Base-by-base conservation (phyloP, 306 rosid genomes). In the Corylus americana region DNA sequence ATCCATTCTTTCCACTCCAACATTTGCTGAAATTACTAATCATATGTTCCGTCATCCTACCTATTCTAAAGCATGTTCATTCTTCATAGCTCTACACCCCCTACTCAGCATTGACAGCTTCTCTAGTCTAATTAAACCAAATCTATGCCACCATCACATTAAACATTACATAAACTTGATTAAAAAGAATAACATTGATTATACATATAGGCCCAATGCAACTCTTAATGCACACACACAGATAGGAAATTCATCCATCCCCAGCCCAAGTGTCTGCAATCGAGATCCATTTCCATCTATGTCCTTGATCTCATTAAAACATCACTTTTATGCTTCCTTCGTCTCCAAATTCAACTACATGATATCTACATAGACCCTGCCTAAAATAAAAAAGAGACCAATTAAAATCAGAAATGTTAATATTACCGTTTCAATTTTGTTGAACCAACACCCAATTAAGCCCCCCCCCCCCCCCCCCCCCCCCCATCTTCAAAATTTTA, bases 41-140 rank as follows among this genome's bases (percentile, higher is more conserved):
- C 42, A 47, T n/a, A 2, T 22, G 18, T 3, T 47, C n/a, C 0
- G 3, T 5, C 74, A 12, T 47, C 31, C 55, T 47, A 49, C 29
- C 35, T 5, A 70, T 11, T 11, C 37, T 47, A 20, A 11, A 11
- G 8, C 35, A 0, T 20, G 13, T 13, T 42, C 3, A n/a, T 68
- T 18, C 20, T 17, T n/a, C 4, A 44, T 44, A 42, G 10, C 54
- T 12, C 51, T 45, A n/a, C 29, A 31, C 44, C 8, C 70, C 70
- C n/a, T 63, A 63, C 12, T 63, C 47, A 63, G 44, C 70, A 64
- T 31, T 35, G 44, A 64, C n/a, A 64, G 45, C 45, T 64, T 64
- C 70, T 64, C 47, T 35, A 35, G 48, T 64, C 11, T 25, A 22
- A 59, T 59, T 59, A 22, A 59, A 59, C 8, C 45, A 42, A 42